Percentiles rank a stretch among this genome's conserved stretches.
These are phyloP conservation scores for Microbotryum lychnidis-dioicae DNA, from an alignment of 1,284 basidiomycete species.

Conservation along the genomic window DNA sequence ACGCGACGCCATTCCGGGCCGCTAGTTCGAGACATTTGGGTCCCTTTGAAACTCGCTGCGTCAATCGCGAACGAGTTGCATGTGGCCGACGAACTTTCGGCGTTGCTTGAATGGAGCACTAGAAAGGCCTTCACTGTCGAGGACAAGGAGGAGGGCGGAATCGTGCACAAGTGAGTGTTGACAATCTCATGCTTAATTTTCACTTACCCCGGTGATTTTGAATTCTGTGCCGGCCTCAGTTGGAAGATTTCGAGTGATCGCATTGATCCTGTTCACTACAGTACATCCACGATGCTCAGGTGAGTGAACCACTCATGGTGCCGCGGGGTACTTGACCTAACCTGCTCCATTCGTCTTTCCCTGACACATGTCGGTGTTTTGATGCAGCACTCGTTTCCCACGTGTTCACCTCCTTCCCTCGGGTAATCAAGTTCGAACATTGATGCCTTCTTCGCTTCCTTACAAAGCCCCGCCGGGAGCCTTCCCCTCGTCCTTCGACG, in stretches of 20 bases:
- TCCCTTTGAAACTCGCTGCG: constrained; percentile 11
- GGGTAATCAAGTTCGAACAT: constrained; percentile 17
- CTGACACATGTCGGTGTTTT: background rate
- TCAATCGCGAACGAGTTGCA: constrained; percentile 2
- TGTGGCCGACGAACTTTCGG: constrained; percentile 15
- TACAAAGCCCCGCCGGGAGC: background rate
- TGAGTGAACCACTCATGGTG: background rate
- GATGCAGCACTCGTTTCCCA: constrained; percentile 16
- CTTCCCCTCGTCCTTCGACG: background rate
- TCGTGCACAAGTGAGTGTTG: constrained; percentile 25
- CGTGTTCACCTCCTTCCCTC: constrained; percentile 21
- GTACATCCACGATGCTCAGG: constrained; percentile 24
- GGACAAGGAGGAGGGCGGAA: constrained; percentile 25
- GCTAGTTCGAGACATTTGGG: constrained; percentile 26
- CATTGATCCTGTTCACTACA: constrained; percentile 16
- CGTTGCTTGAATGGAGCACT: constrained; percentile 22
- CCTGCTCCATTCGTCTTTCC: no score
- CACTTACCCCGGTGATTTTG: background rate
- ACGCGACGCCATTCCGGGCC: background rate
- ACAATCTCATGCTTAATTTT: background rate
- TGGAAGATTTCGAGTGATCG: constrained; percentile 19
- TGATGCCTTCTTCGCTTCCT: constrained; percentile 1
- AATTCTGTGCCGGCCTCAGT: background rate
- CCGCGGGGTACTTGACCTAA: no score
- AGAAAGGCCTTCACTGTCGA: constrained; percentile 23